Conservation (phyloP, 106 monocot genomes). For the Dendrobium catenatum region DNA sequence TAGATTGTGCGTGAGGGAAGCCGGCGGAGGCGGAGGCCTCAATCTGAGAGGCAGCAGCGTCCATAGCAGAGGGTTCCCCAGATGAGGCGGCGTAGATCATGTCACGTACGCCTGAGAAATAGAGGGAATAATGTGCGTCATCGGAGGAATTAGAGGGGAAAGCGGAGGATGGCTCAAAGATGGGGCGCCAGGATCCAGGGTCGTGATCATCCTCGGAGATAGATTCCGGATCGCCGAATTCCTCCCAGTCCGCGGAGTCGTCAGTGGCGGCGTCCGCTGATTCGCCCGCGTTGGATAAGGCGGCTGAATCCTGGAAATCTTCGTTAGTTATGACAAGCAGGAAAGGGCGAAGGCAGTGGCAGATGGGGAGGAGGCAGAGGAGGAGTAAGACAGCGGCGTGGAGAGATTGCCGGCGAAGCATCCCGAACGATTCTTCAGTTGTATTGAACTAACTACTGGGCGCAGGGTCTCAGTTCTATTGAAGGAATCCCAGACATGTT, state of each 20-base stretch:
- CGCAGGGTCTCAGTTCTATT: not conserved
- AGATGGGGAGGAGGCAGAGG: constrained; percentile 18
- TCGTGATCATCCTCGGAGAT: constrained; percentile 46
- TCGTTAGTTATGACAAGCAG: constrained; percentile 45
- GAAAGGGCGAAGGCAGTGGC: constrained; percentile 45
- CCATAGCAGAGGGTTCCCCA: constrained; percentile 45
- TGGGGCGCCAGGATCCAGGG: constrained; percentile 67
- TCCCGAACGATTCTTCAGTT: not conserved
- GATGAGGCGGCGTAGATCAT: constrained; percentile 50
- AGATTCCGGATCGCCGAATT: constrained; percentile 45
- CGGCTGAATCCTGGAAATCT: constrained; percentile 32
- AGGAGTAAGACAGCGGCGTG: constrained; percentile 18
- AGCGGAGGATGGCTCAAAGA: constrained; percentile 41
- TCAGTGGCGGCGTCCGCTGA: constrained; percentile 17
- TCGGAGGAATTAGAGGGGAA: constrained; percentile 9
- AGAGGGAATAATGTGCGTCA: constrained; percentile 19
- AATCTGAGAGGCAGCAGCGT: constrained; percentile 38
- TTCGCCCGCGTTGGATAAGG: constrained; percentile 12
- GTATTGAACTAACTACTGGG: not conserved
- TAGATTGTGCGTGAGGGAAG: constrained; percentile 67
- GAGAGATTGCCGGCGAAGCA: constrained; percentile 8
- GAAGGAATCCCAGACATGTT: not conserved
- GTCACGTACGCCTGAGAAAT: constrained; percentile 45
- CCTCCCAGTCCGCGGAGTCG: constrained; percentile 60
- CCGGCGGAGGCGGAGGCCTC: constrained; percentile 51